Conservation (phyloP, 371 early-diverging fungal species). For the Furculomyces boomerangus region DNA sequence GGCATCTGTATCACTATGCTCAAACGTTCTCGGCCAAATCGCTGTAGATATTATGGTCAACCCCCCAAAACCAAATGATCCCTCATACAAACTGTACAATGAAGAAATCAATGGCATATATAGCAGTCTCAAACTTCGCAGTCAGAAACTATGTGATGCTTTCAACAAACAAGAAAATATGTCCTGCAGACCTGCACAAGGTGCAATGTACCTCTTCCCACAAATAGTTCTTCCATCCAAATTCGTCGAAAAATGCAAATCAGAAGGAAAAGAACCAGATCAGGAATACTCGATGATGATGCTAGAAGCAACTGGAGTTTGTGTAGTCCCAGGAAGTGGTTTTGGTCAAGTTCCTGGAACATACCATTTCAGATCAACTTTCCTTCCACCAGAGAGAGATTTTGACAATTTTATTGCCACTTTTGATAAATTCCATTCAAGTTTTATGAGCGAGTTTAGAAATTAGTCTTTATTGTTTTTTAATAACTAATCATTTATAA, state of each 20-base stretch:
- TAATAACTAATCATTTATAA: conserved; percentile 28
- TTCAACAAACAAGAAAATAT: conserved; percentile 74
- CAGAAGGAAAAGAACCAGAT: conserved; percentile 52
- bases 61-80: conserved; percentile 67
- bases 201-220: conserved; percentile 96
- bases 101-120: conserved; percentile 57
- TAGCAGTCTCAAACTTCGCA: conserved; percentile 62
- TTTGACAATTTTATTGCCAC: conserved; percentile 71
- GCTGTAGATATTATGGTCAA: conserved; percentile 89
- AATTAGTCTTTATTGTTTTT: neutral
- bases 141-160: conserved; percentile 46
- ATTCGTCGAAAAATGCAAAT: conserved; percentile 56
- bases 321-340: conserved; percentile 73
- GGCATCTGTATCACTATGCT: conserved; percentile 79
- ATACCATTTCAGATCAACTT: conserved; percentile 90
- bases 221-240: conserved; percentile 47
- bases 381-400: conserved; percentile 79
- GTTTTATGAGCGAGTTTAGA: conserved; percentile 53
- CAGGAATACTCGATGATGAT: conserved; percentile 72
- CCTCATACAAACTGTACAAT: conserved; percentile 52
- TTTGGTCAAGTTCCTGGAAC: conserved; percentile 83
- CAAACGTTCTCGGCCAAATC: conserved; percentile 70
- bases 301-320: conserved; percentile 87
- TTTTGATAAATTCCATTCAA: conserved; percentile 56
- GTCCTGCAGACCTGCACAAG: conserved; percentile 72